Evolutionary conservation across 2,329 filamentous ascomycete species (phyloP), one percentile per base, ranked within the genome.

Genomic region (Calonectria montana): DNA sequence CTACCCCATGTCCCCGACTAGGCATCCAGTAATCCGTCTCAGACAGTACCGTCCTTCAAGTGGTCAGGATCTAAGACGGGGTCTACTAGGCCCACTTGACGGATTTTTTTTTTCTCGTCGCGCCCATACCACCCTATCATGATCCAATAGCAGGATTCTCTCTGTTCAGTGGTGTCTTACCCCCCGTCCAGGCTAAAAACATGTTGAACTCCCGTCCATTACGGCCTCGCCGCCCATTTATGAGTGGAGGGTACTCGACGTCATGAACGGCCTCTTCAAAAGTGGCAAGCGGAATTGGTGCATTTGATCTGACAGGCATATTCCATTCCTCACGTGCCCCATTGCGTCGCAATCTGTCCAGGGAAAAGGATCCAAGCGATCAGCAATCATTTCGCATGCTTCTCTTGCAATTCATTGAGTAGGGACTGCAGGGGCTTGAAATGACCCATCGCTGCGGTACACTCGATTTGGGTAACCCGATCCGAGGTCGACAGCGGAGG

Each of bases 1-100:
- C 27, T 47, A 39, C 27, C 65, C 65, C 65, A 25, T 65, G 68
- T 55, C 63, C 50, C 27, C 21, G 45, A 31, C 45, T 29, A 65
- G 62, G 59, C 41, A 37, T 67, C 76, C 74, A 79, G 74, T 74
- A 59, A 76, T 74, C 75, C 74, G 74, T 76, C 71, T 57, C 63
- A 67, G 63, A 77, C 53, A 74, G 70, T 41, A 59, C 61, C 59
- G 67, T 75, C 73, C 55, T 37, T 57, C 62, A n/a, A n/a, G 9
- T 37, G 23, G 50, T 67, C 41, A 73, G 73, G 73, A 67, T 70
- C 43, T 55, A 71, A 70, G 64, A 70, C 61, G 70, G 67, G 68
- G 64, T 63, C 71, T 75, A 71, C 67, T 66, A 71, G 65, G 55
- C 57, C 75, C 76, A 73, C 73, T 71, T 72, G 65, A 73, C 74